phyloP scores from a whole-genome alignment of 371 early-diverging fungal genomes.

The Mucor saturninus region DNA sequence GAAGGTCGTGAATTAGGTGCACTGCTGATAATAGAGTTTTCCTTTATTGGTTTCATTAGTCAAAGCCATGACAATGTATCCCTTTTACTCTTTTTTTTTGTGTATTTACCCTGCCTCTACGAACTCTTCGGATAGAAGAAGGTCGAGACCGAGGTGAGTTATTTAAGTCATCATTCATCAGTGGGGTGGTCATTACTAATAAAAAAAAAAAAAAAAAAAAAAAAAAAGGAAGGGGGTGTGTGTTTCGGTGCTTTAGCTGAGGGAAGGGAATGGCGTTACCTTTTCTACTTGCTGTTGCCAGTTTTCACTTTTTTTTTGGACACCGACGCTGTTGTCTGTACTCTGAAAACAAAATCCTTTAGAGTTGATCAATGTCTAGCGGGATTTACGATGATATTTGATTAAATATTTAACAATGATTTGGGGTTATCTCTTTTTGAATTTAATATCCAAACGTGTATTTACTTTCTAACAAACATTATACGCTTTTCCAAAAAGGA shows the following conservation, averaged over 20 bases:
- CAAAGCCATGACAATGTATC: background rate
- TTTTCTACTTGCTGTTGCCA: no score
- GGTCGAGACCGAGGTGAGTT: conserved; percentile 29
- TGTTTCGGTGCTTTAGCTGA: background rate
- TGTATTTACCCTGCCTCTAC: conserved; percentile 16
- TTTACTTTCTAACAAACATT: no score
- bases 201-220: conserved; percentile 6
- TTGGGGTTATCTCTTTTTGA: no score
- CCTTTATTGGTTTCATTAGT: background rate
- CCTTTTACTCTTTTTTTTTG: background rate
- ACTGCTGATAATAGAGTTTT: background rate
- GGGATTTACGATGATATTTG: no score
- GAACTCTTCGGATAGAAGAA: conserved; percentile 29
- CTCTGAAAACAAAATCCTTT: no score
- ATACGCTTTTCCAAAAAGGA: no score
- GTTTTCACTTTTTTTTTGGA: no score
- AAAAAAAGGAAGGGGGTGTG: conserved; percentile 3
- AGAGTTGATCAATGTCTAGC: no score
- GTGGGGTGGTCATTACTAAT: conserved; percentile 27
- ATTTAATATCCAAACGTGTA: no score
- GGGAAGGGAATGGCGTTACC: background rate
- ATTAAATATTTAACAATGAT: no score
- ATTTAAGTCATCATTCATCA: conserved; percentile 10
- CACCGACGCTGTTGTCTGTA: no score
- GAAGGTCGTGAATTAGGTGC: conserved; percentile 25